A percentile compares a stretch with the other conserved stretches of the same genome.
phyloP scores from a whole-genome alignment of 164 flowering plant species.

The Umbilicus rupestris region DNA sequence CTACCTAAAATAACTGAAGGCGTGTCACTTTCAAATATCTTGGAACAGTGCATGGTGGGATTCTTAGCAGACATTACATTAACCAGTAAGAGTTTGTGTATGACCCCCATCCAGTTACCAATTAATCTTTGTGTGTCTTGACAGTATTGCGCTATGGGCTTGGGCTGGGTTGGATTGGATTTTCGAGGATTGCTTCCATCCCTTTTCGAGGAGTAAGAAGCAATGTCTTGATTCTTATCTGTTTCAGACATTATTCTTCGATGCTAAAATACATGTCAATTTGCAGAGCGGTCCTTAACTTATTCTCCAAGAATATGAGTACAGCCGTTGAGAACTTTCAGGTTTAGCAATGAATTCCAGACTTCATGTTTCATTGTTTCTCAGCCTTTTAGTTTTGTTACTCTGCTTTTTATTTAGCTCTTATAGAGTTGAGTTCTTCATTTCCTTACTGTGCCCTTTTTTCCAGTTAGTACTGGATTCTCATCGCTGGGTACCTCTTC shows the following conservation, averaged over 20 bases:
- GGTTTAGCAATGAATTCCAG: slow-evolving; percentile 29
- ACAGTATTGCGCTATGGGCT: slow-evolving; percentile 96
- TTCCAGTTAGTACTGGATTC: slow-evolving; percentile 85
- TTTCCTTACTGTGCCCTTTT: not conserved
- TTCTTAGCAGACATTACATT: not conserved
- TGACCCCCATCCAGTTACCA: not conserved
- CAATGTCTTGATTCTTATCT: not conserved
- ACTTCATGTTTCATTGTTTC: slow-evolving; percentile 1
- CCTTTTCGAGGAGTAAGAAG: slow-evolving; percentile 84
- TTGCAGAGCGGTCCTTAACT: slow-evolving; percentile 82
- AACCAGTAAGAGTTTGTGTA: not conserved
- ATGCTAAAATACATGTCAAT: slow-evolving; percentile 10
- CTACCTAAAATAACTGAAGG: slow-evolving; percentile 94
- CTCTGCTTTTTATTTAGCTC: slow-evolving; percentile 4
- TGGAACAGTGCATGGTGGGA: slow-evolving; percentile 95
- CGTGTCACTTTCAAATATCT: slow-evolving; percentile 73
- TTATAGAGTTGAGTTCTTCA: slow-evolving; percentile 1
- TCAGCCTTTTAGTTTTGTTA: not conserved
- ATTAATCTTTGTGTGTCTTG: slow-evolving; percentile 9
- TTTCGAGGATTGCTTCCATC: slow-evolving; percentile 94
- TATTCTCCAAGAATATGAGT: slow-evolving; percentile 79
- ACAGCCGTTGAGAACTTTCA: slow-evolving; percentile 95
- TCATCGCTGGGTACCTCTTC: slow-evolving; percentile 96
- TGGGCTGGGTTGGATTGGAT: slow-evolving; percentile 96
- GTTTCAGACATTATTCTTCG: not conserved